Evolutionary conservation across 352 stramenopile species (phyloP).

Genomic region (Phytophthora sansomeana): DNA sequence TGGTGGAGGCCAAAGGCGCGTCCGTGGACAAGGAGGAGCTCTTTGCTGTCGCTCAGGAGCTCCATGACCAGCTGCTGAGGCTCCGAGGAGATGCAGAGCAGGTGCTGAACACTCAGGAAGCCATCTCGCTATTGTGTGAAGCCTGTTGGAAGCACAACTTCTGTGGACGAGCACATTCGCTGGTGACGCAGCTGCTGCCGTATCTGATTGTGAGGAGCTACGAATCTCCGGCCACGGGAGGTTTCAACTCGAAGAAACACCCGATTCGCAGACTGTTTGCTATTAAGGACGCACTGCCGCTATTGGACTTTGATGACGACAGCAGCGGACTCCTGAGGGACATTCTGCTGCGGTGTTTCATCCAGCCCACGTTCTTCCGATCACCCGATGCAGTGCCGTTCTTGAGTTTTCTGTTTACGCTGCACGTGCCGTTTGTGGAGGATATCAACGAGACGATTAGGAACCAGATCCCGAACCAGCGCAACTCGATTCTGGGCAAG

Average conservation of each 20-base stretch:
- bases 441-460: conserved; percentile 91
- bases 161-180: conserved; percentile 55
- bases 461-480: conserved; percentile 87
- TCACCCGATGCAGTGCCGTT: conserved; percentile 85
- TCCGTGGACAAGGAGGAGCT: conserved; percentile 65
- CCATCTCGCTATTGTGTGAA: conserved; percentile 79
- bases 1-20: conserved; percentile 65
- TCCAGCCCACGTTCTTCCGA: conserved; percentile 86
- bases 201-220: conserved; percentile 88
- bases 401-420: conserved; percentile 86
- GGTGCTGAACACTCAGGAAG: conserved; percentile 65
- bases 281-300: conserved; percentile 77
- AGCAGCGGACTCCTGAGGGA: conserved; percentile 79
- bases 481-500: conserved; percentile 84
- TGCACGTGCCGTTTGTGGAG: conserved; percentile 84
- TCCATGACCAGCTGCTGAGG: conserved; percentile 73
- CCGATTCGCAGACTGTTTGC: conserved; percentile 78
- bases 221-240: conserved; percentile 56
- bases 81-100: conserved; percentile 52
- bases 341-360: conserved; percentile 89
- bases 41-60: conserved; percentile 63
- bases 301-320: conserved; percentile 87
- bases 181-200: conserved; percentile 87
- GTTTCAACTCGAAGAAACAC: conserved; percentile 75
- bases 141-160: conserved; percentile 78